Evolutionary conservation across 2,329 filamentous ascomycete genomes (phyloP).

Genomic region (Graphilbum ipis-grandicollis): DNA sequence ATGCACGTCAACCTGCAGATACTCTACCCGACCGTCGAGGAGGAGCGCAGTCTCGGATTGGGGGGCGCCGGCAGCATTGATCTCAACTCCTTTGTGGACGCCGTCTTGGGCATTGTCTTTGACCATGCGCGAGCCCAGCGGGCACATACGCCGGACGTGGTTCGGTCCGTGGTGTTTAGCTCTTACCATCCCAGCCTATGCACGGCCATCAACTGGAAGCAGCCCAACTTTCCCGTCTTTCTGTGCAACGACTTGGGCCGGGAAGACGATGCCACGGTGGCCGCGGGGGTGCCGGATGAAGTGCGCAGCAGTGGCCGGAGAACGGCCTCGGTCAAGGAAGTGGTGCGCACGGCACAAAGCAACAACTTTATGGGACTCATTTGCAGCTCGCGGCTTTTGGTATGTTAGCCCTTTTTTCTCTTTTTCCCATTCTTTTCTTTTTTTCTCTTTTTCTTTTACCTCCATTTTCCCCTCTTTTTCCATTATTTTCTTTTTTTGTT

Average conservation of each 20-base stretch:
- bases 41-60: constrained; percentile 53
- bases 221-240: constrained; percentile 93
- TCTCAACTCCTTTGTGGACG: constrained; percentile 74
- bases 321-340: constrained; percentile 82
- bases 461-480: too few species aligned
- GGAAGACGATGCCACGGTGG: constrained; percentile 22
- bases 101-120: constrained; percentile 71
- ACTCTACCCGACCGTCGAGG: constrained; percentile 61
- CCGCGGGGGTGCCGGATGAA: constrained; percentile 18
- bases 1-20: constrained; percentile 89
- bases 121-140: constrained; percentile 63
- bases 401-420: constrained; percentile 22
- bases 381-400: constrained; percentile 71
- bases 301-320: constrained; percentile 45
- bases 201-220: constrained; percentile 95
- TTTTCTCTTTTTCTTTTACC: too few species aligned
- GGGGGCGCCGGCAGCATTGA: constrained; percentile 49
- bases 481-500: too few species aligned
- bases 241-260: constrained; percentile 82
- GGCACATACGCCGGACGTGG: constrained; percentile 49
- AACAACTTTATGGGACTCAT: constrained; percentile 98
- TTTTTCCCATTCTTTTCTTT: too few species aligned
- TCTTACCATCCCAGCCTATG: constrained; percentile 84
- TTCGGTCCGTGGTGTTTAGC: constrained; percentile 82
- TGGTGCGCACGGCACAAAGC: constrained; percentile 76